These are phyloP conservation scores for Penicillium sp. DNA, from an alignment of 2,329 filamentous ascomycete species.

Conservation along the genomic window DNA sequence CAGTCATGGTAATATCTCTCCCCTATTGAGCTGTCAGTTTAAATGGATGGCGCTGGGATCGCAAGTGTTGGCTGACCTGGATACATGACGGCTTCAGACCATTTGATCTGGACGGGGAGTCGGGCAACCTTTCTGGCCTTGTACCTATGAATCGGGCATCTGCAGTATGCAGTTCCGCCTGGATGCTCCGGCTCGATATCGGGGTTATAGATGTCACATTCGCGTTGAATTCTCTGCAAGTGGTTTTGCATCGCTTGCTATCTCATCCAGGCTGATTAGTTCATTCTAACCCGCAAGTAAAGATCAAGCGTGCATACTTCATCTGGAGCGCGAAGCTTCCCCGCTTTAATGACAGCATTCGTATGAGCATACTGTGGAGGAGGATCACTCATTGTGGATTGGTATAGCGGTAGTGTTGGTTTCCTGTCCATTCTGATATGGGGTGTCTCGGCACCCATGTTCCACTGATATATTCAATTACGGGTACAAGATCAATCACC, in stretches of 20 bases:
- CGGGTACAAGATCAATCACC: background rate
- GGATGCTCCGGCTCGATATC: conserved; percentile 53
- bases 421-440: background rate
- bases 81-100: conserved; percentile 51
- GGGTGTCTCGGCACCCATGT: background rate
- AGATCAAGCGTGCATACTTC: conserved; percentile 12
- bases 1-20: conserved; percentile 35
- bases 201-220: conserved; percentile 46
- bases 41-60: background rate
- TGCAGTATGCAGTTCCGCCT: conserved; percentile 37
- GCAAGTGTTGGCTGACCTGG: conserved; percentile 21
- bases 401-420: conserved; percentile 13
- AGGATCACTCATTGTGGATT: conserved; percentile 3
- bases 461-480: background rate
- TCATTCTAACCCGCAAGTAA: background rate
- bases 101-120: conserved; percentile 41
- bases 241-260: conserved; percentile 48
- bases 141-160: conserved; percentile 45
- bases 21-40: conserved; percentile 20
- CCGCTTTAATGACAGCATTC: conserved; percentile 44
- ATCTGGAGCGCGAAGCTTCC: conserved; percentile 38
- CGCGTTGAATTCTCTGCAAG: conserved; percentile 43
- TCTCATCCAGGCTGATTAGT: background rate
- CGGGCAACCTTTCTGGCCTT: conserved; percentile 38
- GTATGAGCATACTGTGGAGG: conserved; percentile 27